phyloP scores from a whole-genome alignment of 495 filamentous ascomycete genomes.

The Aspergillus homomorphus region DNA sequence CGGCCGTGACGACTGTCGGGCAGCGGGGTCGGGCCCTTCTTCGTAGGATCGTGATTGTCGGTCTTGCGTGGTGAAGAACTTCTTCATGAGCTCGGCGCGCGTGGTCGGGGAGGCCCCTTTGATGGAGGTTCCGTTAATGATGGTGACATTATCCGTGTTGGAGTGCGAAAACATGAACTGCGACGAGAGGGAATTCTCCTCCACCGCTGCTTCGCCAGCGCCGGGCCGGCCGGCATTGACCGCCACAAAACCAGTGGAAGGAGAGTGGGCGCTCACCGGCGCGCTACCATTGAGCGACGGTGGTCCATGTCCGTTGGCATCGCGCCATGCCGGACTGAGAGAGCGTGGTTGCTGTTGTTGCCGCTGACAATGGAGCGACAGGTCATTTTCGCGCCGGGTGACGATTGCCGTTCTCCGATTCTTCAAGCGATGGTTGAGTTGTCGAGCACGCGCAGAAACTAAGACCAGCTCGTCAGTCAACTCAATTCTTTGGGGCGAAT shows the following conservation, averaged over 20 bases:
- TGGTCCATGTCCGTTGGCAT: slow-evolving; percentile 28
- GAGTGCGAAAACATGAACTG: slow-evolving; percentile 44
- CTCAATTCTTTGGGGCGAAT: neutral
- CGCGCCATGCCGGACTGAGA: slow-evolving; percentile 38
- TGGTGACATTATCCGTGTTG: slow-evolving; percentile 46
- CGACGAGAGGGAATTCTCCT: slow-evolving; percentile 34
- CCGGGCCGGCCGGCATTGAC: slow-evolving; percentile 49
- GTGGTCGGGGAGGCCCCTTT: slow-evolving; percentile 53
- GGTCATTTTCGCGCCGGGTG: slow-evolving; percentile 53
- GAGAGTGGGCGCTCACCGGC: slow-evolving; percentile 34
- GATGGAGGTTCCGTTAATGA: slow-evolving; percentile 49
- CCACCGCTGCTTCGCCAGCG: slow-evolving; percentile 26
- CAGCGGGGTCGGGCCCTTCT: slow-evolving; percentile 25
- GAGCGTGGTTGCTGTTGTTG: slow-evolving; percentile 27
- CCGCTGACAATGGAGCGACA: slow-evolving; percentile 28
- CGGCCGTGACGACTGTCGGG: slow-evolving; percentile 31
- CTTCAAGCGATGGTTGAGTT: slow-evolving; percentile 78
- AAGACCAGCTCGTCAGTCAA: slow-evolving; percentile 4
- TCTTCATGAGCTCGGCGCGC: slow-evolving; percentile 52
- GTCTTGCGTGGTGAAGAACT: slow-evolving; percentile 56
- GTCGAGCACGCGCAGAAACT: slow-evolving; percentile 75
- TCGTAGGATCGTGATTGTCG: slow-evolving; percentile 41
- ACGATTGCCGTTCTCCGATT: slow-evolving; percentile 70
- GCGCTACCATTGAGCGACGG: slow-evolving; percentile 29
- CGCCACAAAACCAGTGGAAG: slow-evolving; percentile 54